Percentiles rank a stretch among this genome's conserved stretches.
phyloP scores from a whole-genome alignment of 352 stramenopile species.

The Globisporangium megalacanthum region DNA sequence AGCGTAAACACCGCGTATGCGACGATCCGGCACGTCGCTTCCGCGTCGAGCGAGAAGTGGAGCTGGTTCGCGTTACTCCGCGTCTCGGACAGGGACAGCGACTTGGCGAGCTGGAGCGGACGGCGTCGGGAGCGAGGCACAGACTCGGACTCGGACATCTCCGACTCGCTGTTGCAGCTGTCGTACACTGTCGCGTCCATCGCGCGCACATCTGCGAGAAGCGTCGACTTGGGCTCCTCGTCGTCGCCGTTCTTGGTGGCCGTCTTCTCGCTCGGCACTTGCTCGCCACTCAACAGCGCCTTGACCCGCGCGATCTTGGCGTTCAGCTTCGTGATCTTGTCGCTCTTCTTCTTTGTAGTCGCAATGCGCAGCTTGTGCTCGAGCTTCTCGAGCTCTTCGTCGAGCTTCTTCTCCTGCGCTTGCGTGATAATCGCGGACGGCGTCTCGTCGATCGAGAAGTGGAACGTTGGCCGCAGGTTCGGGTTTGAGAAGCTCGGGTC shows the following conservation, averaged over 20 bases:
- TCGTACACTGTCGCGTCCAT: conserved; percentile 49
- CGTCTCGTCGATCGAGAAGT: conserved; percentile 78
- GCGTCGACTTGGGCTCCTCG: conserved; percentile 29
- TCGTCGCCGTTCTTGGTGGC: conserved; percentile 13
- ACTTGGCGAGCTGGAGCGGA: conserved; percentile 12
- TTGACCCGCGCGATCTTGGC: conserved; percentile 76
- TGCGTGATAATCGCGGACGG: conserved; percentile 83
- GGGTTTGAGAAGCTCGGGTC: conserved; percentile 64
- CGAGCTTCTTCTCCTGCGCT: conserved; percentile 86
- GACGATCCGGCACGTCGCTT: conserved; percentile 78
- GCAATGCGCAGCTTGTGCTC: conserved; percentile 88
- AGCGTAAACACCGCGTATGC: conserved; percentile 73
- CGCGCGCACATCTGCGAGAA: conserved; percentile 19
- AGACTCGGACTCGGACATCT: conserved; percentile 72
- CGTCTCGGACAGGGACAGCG: conserved; percentile 16
- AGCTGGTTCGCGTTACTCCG: conserved; percentile 49
- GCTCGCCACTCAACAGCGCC: conserved; percentile 71
- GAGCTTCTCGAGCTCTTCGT: conserved; percentile 87
- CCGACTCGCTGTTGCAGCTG: conserved; percentile 80
- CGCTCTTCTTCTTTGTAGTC: conserved; percentile 85
- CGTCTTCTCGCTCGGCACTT: conserved; percentile 62
- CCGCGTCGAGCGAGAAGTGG: conserved; percentile 77
- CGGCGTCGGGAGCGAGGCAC: conserved; percentile 22
- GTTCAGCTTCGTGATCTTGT: conserved; percentile 86
- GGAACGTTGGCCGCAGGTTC: conserved; percentile 70